phyloP scores from a whole-genome alignment of 768 basidiomycete species.

The Pulveroboletus sp. region DNA sequence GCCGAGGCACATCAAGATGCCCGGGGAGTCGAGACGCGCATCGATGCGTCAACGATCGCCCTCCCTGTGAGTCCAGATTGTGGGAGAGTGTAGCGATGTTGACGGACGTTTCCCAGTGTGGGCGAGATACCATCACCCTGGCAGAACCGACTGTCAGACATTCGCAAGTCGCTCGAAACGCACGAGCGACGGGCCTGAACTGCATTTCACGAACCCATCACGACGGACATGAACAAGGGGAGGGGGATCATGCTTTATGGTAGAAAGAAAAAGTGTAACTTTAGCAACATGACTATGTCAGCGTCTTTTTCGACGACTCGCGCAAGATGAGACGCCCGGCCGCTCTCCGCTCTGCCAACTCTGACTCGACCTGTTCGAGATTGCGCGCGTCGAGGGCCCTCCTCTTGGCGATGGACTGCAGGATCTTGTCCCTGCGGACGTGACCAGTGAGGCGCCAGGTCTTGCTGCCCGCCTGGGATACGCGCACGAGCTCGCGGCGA shows the following conservation, averaged over 20 bases:
- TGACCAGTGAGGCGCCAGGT: constrained; percentile 40
- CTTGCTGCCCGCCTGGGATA: constrained; percentile 35
- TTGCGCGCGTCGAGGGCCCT: constrained; percentile 41
- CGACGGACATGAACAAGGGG: too few species aligned
- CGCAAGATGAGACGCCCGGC: constrained; percentile 22
- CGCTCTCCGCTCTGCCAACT: constrained; percentile 26
- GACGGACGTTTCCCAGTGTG: constrained; percentile 13
- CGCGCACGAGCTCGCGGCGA: constrained; percentile 33
- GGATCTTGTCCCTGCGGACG: constrained; percentile 45
- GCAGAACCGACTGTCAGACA: constrained; percentile 27
- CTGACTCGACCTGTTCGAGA: constrained; percentile 35
- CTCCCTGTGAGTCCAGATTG: constrained; percentile 25
- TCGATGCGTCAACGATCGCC: constrained; percentile 24
- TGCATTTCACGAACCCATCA: too few species aligned
- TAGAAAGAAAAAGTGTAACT: constrained; percentile 21
- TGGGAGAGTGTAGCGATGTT: too few species aligned
- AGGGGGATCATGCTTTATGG: too few species aligned
- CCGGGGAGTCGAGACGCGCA: constrained; percentile 34
- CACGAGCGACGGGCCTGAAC: constrained; percentile 17
- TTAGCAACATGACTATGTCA: constrained; percentile 21
- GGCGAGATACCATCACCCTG: constrained; percentile 30
- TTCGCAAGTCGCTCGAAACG: constrained; percentile 31
- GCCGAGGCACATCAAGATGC: constrained; percentile 49
- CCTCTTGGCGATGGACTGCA: constrained; percentile 47
- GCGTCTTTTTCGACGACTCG: constrained; percentile 14